phyloP scores from a whole-genome alignment of 2,329 filamentous ascomycete species.

The Pseudocercospora fijiensis region DNA sequence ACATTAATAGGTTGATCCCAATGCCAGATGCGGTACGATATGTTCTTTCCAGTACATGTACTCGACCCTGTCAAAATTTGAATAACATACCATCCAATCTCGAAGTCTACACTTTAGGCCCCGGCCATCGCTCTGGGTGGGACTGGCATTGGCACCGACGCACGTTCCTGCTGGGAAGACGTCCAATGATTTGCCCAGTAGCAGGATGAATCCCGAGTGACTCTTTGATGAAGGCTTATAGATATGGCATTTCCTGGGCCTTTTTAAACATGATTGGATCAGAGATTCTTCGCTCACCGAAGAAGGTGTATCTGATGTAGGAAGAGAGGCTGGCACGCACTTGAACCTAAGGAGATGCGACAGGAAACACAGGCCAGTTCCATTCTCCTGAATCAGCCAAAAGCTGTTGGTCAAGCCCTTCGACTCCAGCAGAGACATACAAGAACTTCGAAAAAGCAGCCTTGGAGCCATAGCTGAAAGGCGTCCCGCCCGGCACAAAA shows the following conservation, averaged over 20 bases:
- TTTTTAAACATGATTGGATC: slow-evolving; percentile 4
- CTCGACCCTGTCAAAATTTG: slow-evolving; percentile 35
- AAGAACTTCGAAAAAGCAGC: slow-evolving; percentile 15
- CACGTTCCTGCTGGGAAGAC: slow-evolving; percentile 7
- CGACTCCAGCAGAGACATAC: slow-evolving; percentile 11
- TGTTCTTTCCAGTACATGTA: slow-evolving; percentile 37
- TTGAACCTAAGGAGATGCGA: background rate
- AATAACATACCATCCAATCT: slow-evolving; percentile 36
- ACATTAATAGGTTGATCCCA: background rate
- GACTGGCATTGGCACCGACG: slow-evolving; percentile 3
- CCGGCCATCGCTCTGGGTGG: slow-evolving; percentile 19
- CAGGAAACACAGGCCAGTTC: slow-evolving; percentile 13
- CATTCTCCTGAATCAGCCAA: background rate
- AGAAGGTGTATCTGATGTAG: background rate
- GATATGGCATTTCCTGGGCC: slow-evolving; percentile 7
- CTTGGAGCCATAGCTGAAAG: slow-evolving; percentile 8
- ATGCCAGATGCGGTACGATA: slow-evolving; percentile 8
- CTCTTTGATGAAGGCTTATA: slow-evolving; percentile 16
- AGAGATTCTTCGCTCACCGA: background rate
- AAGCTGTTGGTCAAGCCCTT: slow-evolving; percentile 13
- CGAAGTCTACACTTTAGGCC: slow-evolving; percentile 48
- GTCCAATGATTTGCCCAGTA: background rate
- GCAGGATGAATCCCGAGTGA: slow-evolving; percentile 10
- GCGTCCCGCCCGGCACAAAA: slow-evolving; percentile 12
- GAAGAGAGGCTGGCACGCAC: background rate